Base-by-base conservation (phyloP, 2,329 filamentous ascomycete genomes). In the Neurospora sp. region DNA sequence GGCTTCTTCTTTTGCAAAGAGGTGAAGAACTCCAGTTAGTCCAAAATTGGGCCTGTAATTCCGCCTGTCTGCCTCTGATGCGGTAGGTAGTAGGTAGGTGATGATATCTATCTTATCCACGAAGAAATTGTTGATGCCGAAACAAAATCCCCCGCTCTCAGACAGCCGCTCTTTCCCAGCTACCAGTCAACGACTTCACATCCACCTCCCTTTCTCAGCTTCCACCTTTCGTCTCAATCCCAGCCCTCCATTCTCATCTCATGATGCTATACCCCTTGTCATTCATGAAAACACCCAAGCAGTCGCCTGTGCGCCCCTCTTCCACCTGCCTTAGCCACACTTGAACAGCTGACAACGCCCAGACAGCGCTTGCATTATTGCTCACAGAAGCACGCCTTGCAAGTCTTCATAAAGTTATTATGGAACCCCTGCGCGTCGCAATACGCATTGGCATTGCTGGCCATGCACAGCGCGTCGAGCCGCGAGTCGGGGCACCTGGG, bases 381-480 rank as follows among this genome's bases (percentile, higher is more conserved):
- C 28, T 36, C 52, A 62, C 68, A 74, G 52, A 70, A 74, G 23
- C 43, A 28, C 9, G 68, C 68, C 67, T 69, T 62, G 68, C 74
- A 75, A 52, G 67, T 71, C 28, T 67, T 67, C 70, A 70, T 71
- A 33, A 74, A 71, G 33, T 73, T 52, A 68, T 52, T 66, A 43
- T 73, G 71, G 62, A 75, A 74, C 1, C 73, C 73, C 11, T 38
- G 67, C 33, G 13, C 70, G 17, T 73, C 71, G 46, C 74, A 75
- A 36, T 72, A 73, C 5, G 73, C 70, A 2, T 52, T 15, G 1
- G 70, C 70, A 42, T 72, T 74, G 40, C 42, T 62, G 0, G 74
- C 66, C 19, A 68, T 68, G 71, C 74, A 75, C 3, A 75, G 46
- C 38, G 70, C 70, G 33, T 68, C 36, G 33, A 73, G 67, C 9